Percentiles rank a stretch among this genome's conserved stretches.
These are phyloP conservation scores for Amaranthus cruentus DNA, from an alignment of 148 eudicot genomes.

Conservation along the genomic window DNA sequence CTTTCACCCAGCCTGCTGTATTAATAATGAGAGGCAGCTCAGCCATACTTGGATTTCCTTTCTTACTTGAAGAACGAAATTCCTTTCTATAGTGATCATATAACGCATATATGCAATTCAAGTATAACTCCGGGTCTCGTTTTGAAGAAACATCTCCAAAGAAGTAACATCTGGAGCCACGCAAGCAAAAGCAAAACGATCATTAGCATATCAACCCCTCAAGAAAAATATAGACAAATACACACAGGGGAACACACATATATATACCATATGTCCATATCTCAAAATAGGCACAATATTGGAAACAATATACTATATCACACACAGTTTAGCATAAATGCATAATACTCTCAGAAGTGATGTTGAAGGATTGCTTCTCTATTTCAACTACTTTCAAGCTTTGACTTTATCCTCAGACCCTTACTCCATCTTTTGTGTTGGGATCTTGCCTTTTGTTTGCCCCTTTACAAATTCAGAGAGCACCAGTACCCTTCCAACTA, in stretches of 20 bases:
- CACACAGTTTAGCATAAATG: no score
- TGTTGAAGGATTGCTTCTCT: no score
- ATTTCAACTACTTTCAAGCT: no score
- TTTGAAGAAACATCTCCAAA: conserved; percentile 85
- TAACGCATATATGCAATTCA: conserved; percentile 46
- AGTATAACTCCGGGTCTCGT: conserved; percentile 66
- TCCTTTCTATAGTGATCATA: conserved; percentile 54
- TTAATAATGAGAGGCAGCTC: conserved; percentile 75
- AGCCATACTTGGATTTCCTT: conserved; percentile 27
- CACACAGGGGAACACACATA: no score
- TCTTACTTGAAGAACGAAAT: conserved; percentile 25
- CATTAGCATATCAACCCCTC: not conserved
- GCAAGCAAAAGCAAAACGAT: not conserved
- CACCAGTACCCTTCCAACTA: no score
- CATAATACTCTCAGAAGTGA: no score
- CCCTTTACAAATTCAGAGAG: no score
- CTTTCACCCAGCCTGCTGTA: conserved; percentile 97
- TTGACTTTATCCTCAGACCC: no score
- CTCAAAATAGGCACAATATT: not conserved
- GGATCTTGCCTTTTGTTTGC: no score
- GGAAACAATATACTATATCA: no score
- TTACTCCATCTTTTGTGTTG: no score
- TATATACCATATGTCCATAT: not conserved
- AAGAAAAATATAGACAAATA: no score
- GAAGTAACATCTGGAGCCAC: conserved; percentile 72